These are phyloP conservation scores for Lentinus tigrinus DNA, from an alignment of 768 basidiomycete genomes.

Conservation along the genomic window DNA sequence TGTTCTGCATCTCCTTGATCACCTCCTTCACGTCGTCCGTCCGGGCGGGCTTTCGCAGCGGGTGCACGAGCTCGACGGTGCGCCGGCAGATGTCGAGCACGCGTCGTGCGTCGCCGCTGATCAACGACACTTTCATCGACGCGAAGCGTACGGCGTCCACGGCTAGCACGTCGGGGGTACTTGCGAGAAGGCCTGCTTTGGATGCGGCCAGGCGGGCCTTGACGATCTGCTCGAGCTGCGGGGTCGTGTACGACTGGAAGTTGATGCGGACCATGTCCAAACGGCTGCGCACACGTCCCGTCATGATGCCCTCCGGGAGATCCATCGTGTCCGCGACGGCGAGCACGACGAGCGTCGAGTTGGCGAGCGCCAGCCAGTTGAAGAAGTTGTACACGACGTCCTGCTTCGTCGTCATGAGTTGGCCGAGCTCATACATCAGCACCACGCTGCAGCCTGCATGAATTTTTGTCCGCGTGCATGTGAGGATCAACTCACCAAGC, in stretches of 20 bases:
- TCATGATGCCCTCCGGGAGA: conserved; percentile 91
- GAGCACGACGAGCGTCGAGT: conserved; percentile 88
- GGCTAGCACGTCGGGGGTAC: conserved; percentile 53
- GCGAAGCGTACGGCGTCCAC: conserved; percentile 82
- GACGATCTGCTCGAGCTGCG: conserved; percentile 83
- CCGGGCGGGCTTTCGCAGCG: conserved; percentile 50
- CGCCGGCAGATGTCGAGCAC: conserved; percentile 93
- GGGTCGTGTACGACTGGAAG: conserved; percentile 83
- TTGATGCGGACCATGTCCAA: conserved; percentile 90
- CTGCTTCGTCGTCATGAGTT: conserved; percentile 92
- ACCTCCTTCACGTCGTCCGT: conserved; percentile 77
- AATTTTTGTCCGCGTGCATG: neutral
- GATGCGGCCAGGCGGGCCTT: conserved; percentile 72
- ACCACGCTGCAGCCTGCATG: conserved; percentile 62
- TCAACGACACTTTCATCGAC: conserved; percentile 71
- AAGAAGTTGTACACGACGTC: conserved; percentile 99
- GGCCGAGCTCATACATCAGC: conserved; percentile 98
- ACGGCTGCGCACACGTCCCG: conserved; percentile 87
- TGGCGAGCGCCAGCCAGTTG: conserved; percentile 94
- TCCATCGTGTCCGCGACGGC: conserved; percentile 99
- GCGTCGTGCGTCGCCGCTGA: conserved; percentile 92
- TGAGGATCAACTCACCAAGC: conserved; percentile 66
- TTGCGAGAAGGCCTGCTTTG: conserved; percentile 46
- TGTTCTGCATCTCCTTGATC: conserved; percentile 84
- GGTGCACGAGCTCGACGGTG: conserved; percentile 75